These are phyloP conservation scores for Camptophora hylomeconis DNA, from an alignment of 2,329 filamentous ascomycete species.

Conservation along the genomic window DNA sequence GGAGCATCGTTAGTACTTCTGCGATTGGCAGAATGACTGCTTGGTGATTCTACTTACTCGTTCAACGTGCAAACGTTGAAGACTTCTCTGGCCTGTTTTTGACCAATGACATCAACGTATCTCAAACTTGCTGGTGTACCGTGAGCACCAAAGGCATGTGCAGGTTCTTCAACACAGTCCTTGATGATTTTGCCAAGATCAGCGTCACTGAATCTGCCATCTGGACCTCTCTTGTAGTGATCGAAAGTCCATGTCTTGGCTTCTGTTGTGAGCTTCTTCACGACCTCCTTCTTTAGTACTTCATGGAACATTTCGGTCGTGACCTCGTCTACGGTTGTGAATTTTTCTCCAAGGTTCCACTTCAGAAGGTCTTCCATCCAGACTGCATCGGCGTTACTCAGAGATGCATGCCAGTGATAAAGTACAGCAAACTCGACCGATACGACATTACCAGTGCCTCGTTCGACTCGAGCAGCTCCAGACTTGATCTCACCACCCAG, in stretches of 20 bases:
- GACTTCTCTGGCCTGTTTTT: constrained; percentile 30
- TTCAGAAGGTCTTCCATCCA: constrained; percentile 33
- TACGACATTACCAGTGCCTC: constrained; percentile 32
- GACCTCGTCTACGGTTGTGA: constrained; percentile 31
- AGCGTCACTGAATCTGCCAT: constrained; percentile 31
- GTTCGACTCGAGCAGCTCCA: constrained; percentile 26
- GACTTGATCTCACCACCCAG: constrained; percentile 34
- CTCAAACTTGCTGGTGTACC: constrained; percentile 34
- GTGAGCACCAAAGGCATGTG: constrained; percentile 40
- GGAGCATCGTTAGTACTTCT: constrained; percentile 1
- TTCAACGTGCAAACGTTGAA: constrained; percentile 42
- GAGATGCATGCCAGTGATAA: constrained; percentile 35
- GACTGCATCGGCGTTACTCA: constrained; percentile 31
- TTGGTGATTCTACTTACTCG: constrained; percentile 25
- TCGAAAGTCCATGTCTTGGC: constrained; percentile 32
- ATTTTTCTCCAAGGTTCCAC: constrained; percentile 22
- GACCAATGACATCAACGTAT: constrained; percentile 36
- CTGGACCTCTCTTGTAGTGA: constrained; percentile 25
- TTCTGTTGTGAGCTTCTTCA: constrained; percentile 23
- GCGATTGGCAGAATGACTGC: background rate
- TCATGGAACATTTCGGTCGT: constrained; percentile 30
- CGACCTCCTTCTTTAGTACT: constrained; percentile 26
- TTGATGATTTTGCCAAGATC: constrained; percentile 34
- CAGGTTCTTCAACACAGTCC: constrained; percentile 34
- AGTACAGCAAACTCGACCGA: constrained; percentile 35